phyloP scores from a whole-genome alignment of 345 rosid species.

The Eucalyptus shirleyi region DNA sequence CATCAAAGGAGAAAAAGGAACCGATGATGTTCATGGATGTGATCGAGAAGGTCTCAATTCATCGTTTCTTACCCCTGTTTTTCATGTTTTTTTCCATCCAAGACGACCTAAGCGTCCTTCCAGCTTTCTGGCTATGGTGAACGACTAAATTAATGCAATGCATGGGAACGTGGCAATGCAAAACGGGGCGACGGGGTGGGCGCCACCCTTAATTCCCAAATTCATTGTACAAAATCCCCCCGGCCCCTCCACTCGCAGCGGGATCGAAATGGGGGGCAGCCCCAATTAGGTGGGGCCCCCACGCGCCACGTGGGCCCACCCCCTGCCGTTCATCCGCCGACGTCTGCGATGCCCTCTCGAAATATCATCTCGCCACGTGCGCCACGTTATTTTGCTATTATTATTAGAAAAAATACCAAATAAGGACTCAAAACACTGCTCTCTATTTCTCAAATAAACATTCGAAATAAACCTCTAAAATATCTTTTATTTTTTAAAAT shows the following conservation, averaged over 20 bases:
- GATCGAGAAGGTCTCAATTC: not conserved
- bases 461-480: no score
- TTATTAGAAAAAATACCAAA: no score
- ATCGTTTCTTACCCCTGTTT: not conserved
- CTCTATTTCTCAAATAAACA: no score
- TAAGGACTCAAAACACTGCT: no score
- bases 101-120: not conserved
- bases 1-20: not conserved
- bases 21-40: no score
- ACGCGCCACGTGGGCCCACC: not conserved
- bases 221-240: not conserved
- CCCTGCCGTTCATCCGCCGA: not conserved
- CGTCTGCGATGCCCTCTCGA: not conserved
- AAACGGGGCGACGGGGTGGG: not conserved
- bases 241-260: not conserved
- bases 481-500: no score
- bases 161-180: not conserved
- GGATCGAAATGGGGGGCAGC: no score
- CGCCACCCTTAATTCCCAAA: not conserved
- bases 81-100: no score
- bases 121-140: not conserved
- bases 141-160: not conserved
- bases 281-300: no score
- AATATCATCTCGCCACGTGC: not conserved
- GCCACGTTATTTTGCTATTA: no score